phyloP scores from a whole-genome alignment of 1,284 basidiomycete genomes.

The Puccinia coronata region DNA sequence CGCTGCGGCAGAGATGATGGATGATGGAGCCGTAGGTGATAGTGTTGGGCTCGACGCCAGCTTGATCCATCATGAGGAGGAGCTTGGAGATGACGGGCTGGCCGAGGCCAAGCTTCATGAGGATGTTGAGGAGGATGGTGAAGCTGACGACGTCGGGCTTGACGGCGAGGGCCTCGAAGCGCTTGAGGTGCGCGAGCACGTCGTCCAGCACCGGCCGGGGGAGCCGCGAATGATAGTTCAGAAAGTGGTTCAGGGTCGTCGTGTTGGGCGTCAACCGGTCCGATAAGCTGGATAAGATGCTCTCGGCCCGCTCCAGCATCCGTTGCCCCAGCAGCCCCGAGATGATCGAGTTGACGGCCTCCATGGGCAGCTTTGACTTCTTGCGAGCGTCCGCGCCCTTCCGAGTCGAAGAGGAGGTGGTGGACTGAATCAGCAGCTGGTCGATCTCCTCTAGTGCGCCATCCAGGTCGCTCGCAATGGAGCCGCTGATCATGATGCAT shows the following conservation, averaged over 20 bases:
- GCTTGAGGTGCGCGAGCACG: conserved; percentile 26
- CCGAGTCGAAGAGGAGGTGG: not conserved
- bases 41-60: conserved; percentile 25
- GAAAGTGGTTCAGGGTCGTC: conserved; percentile 40
- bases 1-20: conserved; percentile 40
- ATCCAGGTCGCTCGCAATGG: not conserved
- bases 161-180: conserved; percentile 23
- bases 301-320: conserved; percentile 40
- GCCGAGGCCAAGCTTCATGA: conserved; percentile 33
- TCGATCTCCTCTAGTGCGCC: conserved; percentile 25
- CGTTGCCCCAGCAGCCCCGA: conserved; percentile 21
- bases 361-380: conserved; percentile 5
- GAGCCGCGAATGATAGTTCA: conserved; percentile 33
- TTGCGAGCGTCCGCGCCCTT: not conserved
- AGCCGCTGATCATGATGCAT: conserved; percentile 38
- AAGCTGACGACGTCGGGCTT: conserved; percentile 45
- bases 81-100: conserved; percentile 1
- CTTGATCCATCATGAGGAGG: conserved; percentile 27
- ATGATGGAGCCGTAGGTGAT: conserved; percentile 47
- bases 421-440: not conserved
- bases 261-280: conserved; percentile 11
- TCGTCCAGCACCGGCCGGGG: not conserved
- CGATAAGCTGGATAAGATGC: not conserved
- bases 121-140: conserved; percentile 41
- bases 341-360: conserved; percentile 33